Conservation (phyloP, 768 basidiomycete genomes). For the Terana coerulea region DNA sequence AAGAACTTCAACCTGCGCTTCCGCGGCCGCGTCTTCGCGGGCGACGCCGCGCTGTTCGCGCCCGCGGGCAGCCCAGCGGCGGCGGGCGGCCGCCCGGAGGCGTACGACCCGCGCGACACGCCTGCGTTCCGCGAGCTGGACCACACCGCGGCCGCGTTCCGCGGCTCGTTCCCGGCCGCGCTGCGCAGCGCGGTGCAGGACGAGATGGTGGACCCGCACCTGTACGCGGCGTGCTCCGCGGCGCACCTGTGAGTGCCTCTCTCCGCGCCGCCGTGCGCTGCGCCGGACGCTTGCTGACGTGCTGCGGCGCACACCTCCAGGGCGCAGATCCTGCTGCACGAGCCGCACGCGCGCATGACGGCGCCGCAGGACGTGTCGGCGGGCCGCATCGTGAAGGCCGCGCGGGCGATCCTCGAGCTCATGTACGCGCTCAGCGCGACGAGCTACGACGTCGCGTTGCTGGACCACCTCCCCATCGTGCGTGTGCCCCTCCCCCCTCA, state of each 20-base stretch:
- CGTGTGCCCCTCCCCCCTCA: constrained; percentile 15
- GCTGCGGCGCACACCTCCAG: too few species aligned
- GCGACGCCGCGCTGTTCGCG: constrained; percentile 46
- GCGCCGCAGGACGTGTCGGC: constrained; percentile 62
- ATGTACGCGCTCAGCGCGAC: constrained; percentile 66
- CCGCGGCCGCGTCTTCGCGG: constrained; percentile 54
- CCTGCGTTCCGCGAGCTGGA: constrained; percentile 64
- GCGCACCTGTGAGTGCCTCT: constrained; percentile 17
- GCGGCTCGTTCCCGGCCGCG: constrained; percentile 53
- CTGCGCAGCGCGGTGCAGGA: constrained; percentile 49
- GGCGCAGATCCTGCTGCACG: constrained; percentile 66
- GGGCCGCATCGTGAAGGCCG: constrained; percentile 60
- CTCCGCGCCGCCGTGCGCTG: background rate
- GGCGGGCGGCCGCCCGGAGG: constrained; percentile 14
- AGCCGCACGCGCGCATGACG: constrained; percentile 66
- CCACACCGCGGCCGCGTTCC: constrained; percentile 51
- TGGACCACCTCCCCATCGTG: constrained; percentile 68
- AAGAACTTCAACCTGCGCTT: constrained; percentile 70
- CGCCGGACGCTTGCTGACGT: background rate
- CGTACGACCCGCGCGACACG: constrained; percentile 54
- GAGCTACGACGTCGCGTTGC: constrained; percentile 65
- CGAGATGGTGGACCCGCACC: constrained; percentile 54
- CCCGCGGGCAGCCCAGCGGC: constrained; percentile 10
- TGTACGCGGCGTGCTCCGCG: constrained; percentile 37
- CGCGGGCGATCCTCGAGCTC: constrained; percentile 62